Percentiles rank a stretch among this genome's conserved stretches.
Conservation (phyloP, 352 stramenopile genomes). For the Pythium brassicae region DNA sequence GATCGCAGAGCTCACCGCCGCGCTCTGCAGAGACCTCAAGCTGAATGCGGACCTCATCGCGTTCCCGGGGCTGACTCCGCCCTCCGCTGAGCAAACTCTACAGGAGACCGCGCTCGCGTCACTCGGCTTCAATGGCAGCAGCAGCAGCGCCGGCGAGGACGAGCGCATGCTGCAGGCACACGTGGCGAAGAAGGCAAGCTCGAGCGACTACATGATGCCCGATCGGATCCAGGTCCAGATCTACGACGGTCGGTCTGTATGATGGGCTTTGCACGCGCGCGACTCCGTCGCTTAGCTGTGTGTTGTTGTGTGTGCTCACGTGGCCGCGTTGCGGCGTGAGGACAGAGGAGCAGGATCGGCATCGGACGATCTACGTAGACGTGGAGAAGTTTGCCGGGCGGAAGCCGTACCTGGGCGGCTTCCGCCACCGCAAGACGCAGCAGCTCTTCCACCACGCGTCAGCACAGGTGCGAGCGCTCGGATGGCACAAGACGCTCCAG, state of each 20-base stretch:
- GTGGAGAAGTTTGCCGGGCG: conserved; percentile 69
- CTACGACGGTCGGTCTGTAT: conserved; percentile 30
- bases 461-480: conserved; percentile 49
- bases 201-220: conserved; percentile 83
- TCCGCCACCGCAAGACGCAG: conserved; percentile 81
- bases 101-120: conserved; percentile 31
- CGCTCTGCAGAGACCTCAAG: conserved; percentile 59
- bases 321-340: background rate
- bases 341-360: conserved; percentile 43
- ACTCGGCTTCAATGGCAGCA: conserved; percentile 24
- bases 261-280: too few relatives aligned
- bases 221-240: conserved; percentile 76
- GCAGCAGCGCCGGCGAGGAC: conserved; percentile 12
- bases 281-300: too few relatives aligned
- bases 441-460: conserved; percentile 89
- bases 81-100: conserved; percentile 24
- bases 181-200: conserved; percentile 30
- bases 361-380: conserved; percentile 53
- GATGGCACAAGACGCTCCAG: too few relatives aligned
- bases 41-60: conserved; percentile 48
- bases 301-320: too few relatives aligned
- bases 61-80: conserved; percentile 48
- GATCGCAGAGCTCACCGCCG: conserved; percentile 41
- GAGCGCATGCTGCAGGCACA: conserved; percentile 48
- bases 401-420: conserved; percentile 90